These are phyloP conservation scores for Polysphondylium violaceum DNA, from an alignment of 78 protist genomes.

Conservation along the genomic window DNA sequence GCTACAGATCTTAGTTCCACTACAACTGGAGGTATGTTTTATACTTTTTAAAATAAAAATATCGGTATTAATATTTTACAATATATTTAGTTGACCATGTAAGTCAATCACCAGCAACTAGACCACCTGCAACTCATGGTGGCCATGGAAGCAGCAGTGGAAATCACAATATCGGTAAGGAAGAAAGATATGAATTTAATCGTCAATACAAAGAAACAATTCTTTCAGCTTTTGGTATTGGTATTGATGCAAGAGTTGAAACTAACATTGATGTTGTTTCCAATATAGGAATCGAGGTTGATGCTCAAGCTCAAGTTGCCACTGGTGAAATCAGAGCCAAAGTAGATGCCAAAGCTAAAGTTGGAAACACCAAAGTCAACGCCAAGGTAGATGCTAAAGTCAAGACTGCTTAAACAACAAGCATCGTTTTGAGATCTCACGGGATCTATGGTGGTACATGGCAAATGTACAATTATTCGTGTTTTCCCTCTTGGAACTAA, in stretches of 20 bases:
- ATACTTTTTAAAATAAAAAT: neutral
- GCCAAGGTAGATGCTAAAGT: constrained; percentile 14
- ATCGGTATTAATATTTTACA: too few species aligned
- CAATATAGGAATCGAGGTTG: neutral
- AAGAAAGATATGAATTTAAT: neutral
- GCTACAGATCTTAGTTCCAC: neutral
- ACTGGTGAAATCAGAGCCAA: neutral
- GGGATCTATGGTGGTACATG: neutral
- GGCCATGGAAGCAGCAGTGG: neutral
- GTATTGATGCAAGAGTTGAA: constrained; percentile 6
- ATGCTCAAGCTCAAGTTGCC: neutral
- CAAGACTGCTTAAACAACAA: neutral
- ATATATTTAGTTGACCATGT: too few species aligned
- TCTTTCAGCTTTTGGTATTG: neutral
- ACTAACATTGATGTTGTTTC: neutral
- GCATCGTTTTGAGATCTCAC: too few species aligned
- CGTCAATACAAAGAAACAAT: neutral
- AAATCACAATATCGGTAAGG: constrained; percentile 8
- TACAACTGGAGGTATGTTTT: neutral
- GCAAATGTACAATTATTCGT: neutral
- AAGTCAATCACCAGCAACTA: neutral
- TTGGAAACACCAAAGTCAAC: neutral
- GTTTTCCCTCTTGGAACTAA: neutral
- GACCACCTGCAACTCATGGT: constrained; percentile 10
- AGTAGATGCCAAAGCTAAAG: neutral